Conservation (phyloP, 2,329 filamentous ascomycete species). For the Colletotrichum endophyticum region DNA sequence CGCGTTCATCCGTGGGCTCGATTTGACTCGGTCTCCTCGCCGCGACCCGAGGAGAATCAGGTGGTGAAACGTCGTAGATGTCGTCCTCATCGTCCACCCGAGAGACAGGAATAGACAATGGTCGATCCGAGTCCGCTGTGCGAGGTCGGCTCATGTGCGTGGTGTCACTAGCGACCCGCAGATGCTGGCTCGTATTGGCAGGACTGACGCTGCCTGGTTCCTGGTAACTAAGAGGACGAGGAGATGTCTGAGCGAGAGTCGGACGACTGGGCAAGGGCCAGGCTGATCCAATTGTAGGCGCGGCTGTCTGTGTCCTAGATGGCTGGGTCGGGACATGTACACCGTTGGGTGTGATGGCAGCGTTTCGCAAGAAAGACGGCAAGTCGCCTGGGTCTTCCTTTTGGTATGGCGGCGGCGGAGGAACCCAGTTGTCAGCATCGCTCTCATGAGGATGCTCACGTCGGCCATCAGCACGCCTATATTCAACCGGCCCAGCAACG, state of each 20-base stretch:
- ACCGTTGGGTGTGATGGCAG: slow-evolving; percentile 42
- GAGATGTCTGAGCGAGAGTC: slow-evolving; percentile 7
- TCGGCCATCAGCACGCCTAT: slow-evolving; percentile 72
- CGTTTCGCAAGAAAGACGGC: slow-evolving; percentile 60
- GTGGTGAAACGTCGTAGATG: slow-evolving; percentile 54
- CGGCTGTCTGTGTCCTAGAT: slow-evolving; percentile 24
- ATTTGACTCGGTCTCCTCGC: slow-evolving; percentile 8
- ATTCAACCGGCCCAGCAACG: slow-evolving; percentile 60
- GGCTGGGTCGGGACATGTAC: slow-evolving; percentile 25
- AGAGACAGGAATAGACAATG: slow-evolving; percentile 2
- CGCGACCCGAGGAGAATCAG: slow-evolving; percentile 39
- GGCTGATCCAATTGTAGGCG: slow-evolving; percentile 11
- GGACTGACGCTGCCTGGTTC: background rate
- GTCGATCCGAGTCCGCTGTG: slow-evolving; percentile 9
- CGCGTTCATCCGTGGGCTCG: background rate
- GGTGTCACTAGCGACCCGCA: slow-evolving; percentile 18
- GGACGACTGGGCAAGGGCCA: slow-evolving; percentile 13
- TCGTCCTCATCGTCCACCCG: slow-evolving; percentile 35
- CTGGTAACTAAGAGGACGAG: slow-evolving; percentile 13
- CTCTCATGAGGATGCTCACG: slow-evolving; percentile 83
- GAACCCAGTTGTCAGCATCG: slow-evolving; percentile 88
- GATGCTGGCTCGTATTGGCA: background rate
- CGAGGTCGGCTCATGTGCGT: slow-evolving; percentile 11
- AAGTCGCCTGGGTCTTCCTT: slow-evolving; percentile 65
- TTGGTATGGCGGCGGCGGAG: slow-evolving; percentile 82